These are phyloP conservation scores for Aspergillus pseudonomiae DNA, from an alignment of 2,329 filamentous ascomycete genomes.

Conservation along the genomic window DNA sequence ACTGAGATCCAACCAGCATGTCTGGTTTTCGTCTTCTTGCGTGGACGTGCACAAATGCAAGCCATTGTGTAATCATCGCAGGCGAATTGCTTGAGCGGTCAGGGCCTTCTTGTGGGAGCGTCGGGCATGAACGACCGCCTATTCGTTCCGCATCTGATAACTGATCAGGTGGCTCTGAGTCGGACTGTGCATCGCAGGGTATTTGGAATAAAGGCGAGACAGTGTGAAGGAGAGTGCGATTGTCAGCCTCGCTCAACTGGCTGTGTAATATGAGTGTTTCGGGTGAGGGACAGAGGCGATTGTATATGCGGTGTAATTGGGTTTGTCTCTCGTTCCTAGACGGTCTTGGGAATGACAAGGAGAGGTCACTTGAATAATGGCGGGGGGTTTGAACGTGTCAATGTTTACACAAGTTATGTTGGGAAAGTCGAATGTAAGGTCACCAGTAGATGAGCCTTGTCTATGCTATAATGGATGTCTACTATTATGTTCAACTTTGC, in stretches of 20 bases:
- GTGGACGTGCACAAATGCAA: neutral
- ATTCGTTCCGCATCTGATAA: neutral
- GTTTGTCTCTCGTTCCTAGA: neutral
- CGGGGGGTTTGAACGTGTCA: neutral
- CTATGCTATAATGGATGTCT: neutral
- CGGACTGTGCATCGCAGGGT: neutral
- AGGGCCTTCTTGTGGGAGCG: neutral
- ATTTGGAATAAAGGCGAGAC: neutral
- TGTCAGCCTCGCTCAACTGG: neutral
- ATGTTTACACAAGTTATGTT: neutral
- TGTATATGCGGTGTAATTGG: neutral
- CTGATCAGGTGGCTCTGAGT: neutral
- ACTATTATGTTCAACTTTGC: neutral
- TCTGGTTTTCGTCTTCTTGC: neutral
- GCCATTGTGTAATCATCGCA: neutral
- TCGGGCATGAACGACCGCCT: neutral
- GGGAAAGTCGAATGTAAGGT: neutral
- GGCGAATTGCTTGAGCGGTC: neutral
- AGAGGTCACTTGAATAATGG: neutral
- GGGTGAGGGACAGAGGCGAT: neutral
- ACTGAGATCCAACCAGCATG: neutral
- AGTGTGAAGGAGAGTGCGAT: neutral
- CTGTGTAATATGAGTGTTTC: neutral
- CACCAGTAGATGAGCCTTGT: neutral
- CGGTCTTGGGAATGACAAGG: neutral